A percentile compares a stretch with the other conserved stretches of the same genome.
phyloP scores from a whole-genome alignment of 139 green algal genomes.

The Bryopsis sp. region DNA sequence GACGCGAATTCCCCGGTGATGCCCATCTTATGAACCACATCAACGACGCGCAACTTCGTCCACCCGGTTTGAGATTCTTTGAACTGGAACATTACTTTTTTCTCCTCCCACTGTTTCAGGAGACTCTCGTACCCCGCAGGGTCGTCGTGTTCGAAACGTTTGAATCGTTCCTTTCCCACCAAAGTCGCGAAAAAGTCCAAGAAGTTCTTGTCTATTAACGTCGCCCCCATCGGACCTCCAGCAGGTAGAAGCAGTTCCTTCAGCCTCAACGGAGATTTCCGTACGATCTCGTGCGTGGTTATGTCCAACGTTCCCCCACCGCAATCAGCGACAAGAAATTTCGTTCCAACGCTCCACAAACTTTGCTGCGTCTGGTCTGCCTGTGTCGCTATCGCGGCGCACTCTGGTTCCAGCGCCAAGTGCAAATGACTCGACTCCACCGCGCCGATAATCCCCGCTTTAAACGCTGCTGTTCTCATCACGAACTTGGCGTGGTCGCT shows the following conservation, averaged over 20 bases:
- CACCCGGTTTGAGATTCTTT: background rate
- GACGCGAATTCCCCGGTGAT: background rate
- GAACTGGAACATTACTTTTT: background rate
- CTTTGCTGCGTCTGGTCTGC: background rate
- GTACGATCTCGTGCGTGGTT: background rate
- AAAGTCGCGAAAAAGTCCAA: background rate
- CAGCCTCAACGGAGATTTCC: background rate
- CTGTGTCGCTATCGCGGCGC: background rate
- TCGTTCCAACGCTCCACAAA: background rate
- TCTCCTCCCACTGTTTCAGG: background rate
- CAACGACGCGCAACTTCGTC: background rate
- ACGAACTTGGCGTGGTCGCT: too few relatives aligned
- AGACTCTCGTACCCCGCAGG: background rate
- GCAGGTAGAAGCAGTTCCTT: background rate
- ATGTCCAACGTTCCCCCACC: background rate
- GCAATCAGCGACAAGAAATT: background rate
- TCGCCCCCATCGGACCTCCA: background rate
- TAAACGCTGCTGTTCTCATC: constrained; percentile 4
- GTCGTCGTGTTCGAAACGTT: background rate
- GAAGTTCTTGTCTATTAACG: background rate
- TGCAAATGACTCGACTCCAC: background rate
- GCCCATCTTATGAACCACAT: background rate
- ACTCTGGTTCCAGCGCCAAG: background rate
- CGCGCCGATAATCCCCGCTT: background rate
- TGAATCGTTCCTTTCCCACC: background rate